phyloP scores from a whole-genome alignment of 1,284 basidiomycete species.

The Malassezia psittaci region DNA sequence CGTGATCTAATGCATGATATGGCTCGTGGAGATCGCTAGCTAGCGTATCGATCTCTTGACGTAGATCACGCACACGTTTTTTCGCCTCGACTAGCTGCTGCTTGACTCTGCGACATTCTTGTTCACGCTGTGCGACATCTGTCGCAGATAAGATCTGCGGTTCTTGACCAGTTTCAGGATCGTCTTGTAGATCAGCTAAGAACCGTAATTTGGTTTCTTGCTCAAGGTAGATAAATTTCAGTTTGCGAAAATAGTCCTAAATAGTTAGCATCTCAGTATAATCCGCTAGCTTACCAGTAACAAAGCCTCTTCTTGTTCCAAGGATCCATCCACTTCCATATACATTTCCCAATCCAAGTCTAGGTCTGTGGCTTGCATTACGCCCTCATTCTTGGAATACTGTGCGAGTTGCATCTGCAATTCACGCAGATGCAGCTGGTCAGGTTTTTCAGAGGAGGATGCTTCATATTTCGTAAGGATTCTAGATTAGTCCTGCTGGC shows the following conservation, averaged over 20 bases:
- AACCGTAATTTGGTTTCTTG: slow-evolving; percentile 43
- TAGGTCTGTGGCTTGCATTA: slow-evolving; percentile 9
- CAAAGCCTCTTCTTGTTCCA: slow-evolving; percentile 30
- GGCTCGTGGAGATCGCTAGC: slow-evolving; percentile 27
- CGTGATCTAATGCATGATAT: slow-evolving; percentile 23
- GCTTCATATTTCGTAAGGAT: not conserved
- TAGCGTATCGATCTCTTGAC: slow-evolving; percentile 27
- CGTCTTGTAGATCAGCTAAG: slow-evolving; percentile 36
- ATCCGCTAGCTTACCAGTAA: slow-evolving; percentile 1
- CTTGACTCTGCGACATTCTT: slow-evolving; percentile 29
- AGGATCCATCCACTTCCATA: slow-evolving; percentile 31
- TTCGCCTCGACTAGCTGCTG: slow-evolving; percentile 37
- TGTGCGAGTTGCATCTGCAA: slow-evolving; percentile 4
- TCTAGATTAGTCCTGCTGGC: not conserved
- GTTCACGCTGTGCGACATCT: slow-evolving; percentile 32
- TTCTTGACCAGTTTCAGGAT: slow-evolving; percentile 35
- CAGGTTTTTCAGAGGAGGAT: not conserved
- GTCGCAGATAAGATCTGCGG: slow-evolving; percentile 33
- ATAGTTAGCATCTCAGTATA: not conserved
- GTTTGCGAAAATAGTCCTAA: slow-evolving; percentile 37
- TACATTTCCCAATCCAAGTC: slow-evolving; percentile 36
- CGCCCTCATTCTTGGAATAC: not conserved
- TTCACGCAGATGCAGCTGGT: not conserved
- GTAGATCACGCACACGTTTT: slow-evolving; percentile 25
- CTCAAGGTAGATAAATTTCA: slow-evolving; percentile 42